These are phyloP conservation scores for Euphorbia celastroides DNA, from an alignment of 441 rosid species.

Conservation along the genomic window DNA sequence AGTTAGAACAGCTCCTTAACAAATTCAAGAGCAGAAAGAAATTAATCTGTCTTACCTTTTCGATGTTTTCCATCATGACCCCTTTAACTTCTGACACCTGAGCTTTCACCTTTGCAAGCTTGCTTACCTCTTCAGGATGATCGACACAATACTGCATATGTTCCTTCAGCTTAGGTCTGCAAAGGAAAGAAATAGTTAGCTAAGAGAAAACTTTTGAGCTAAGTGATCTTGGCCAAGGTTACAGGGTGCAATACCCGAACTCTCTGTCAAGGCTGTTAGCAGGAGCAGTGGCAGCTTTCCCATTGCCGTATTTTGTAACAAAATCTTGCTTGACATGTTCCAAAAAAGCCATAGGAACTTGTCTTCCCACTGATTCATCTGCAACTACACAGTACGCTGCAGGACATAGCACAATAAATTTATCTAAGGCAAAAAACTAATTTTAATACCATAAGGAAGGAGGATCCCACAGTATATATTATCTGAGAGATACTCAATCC, in stretches of 20 bases:
- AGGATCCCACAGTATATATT: not conserved
- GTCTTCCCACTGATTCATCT: slow-evolving; percentile 73
- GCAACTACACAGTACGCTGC: slow-evolving; percentile 95
- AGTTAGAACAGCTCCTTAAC: not conserved
- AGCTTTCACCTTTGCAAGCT: slow-evolving; percentile 73
- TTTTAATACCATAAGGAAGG: not conserved
- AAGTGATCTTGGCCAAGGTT: not conserved
- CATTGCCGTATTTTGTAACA: slow-evolving; percentile 61
- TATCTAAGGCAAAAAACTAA: not conserved
- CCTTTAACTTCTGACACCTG: slow-evolving; percentile 86
- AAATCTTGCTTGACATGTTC: slow-evolving; percentile 86
- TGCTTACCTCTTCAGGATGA: slow-evolving; percentile 66
- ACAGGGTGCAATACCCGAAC: slow-evolving; percentile 54
- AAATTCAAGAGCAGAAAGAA: not conserved
- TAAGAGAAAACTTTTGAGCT: not conserved
- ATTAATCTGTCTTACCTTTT: slow-evolving; percentile 39
- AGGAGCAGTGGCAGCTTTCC: slow-evolving; percentile 66
- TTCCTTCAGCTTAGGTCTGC: slow-evolving; percentile 65
- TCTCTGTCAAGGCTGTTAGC: slow-evolving; percentile 74
- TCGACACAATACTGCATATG: slow-evolving; percentile 71
- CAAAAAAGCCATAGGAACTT: slow-evolving; percentile 80
- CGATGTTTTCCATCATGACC: slow-evolving; percentile 82
- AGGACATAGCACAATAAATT: not conserved
- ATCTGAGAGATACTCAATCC: not conserved
- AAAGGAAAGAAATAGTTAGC: not conserved